Base-by-base conservation (phyloP, 768 basidiomycete genomes). In the Holtermanniella nyarrowii region DNA sequence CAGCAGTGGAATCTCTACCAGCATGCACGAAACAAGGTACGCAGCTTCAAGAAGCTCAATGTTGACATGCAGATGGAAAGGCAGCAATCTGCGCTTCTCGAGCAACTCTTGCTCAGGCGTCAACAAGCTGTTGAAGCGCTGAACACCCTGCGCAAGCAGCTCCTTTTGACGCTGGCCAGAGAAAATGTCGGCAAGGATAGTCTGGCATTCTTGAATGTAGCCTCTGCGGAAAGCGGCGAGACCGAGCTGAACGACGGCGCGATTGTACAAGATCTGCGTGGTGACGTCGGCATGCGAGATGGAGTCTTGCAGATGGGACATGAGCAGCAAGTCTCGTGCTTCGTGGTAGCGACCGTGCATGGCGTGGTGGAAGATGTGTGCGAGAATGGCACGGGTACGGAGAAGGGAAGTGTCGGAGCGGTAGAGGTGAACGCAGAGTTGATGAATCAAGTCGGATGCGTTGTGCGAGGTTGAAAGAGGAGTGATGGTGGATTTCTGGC, bases 61-160 rank as follows among this genome's bases (percentile, higher is more conserved):
- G 75, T 97, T 99, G 74, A 97, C 90, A 73, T 99, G 95, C 85
- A 97, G 86, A 73, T 99, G 95, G 83, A 97, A 99, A 24, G 95
- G 95, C 21, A 99, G 78, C 62, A 96, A 88, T 26, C 95, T 81
- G 59, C 89, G 84, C 59, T 90, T 87, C 72, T 99, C 95, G 2
- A 90, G 83, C 67, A 90, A 86, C 71, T 99, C 95, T 73, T 99
- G 95, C 72, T 99, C 95, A 1, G 88, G 88, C 12, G 85, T 81
- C 53, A 69, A 62, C 7, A 81, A 79, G 42, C 72, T 70, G 60
- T 87, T 85, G 77, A 83, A 93, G 26, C 90, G 81, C 70, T 96
- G 93, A 2, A 93, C 85, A 25, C 91, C 90, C 69, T 99, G 95
- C 0, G 93, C 95, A 3, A 99, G 79, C 13, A 99, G 78, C 71